Base-by-base conservation (phyloP, 768 basidiomycete genomes). In the Ramaria rubella region DNA sequence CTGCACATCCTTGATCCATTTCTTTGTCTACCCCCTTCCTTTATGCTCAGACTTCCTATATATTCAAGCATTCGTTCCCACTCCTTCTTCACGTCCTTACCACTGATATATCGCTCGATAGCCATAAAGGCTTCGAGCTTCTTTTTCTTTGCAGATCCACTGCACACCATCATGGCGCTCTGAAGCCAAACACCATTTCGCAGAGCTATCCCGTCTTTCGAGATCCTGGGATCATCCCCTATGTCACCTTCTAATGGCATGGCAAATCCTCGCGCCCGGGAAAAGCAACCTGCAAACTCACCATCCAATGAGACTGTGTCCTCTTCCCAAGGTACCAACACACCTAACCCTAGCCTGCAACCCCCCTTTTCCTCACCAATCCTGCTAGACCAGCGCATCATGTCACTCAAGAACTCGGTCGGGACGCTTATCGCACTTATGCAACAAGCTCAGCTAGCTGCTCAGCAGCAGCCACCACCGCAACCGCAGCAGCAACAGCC, bases 121-220 rank as follows among this genome's bases (percentile, higher is more conserved):
- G n/a, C n/a, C n/a, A n/a, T n/a, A n/a, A n/a, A n/a, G n/a, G n/a
- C n/a, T n/a, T n/a, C n/a, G n/a, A n/a, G n/a, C n/a, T n/a, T n/a
- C n/a, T n/a, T n/a, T n/a, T n/a, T n/a, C n/a, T n/a, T n/a, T n/a
- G n/a, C n/a, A n/a, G n/a, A n/a, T n/a, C n/a, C n/a, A n/a, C n/a
- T n/a, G n/a, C n/a, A 48, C 45, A 11, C 21, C 44, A 49, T 15
- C 48, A 49, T 56, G 55, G 45, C 49, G 27, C 55, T 3, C n/a
- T 44, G 48, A 43, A 49, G 36, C 36, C 11, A n/a, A 11, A 38
- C 36, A 11, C 11, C 36, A 11, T 38, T 11, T 38, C 36, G n/a
- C 36, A 11, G n/a, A 11, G 36, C 36, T n/a, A 38, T 38, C 36
- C 36, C 36, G 11, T 38, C 36, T n/a, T 38, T 38, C n/a, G 36